A percentile compares a stretch with the other conserved stretches of the same genome.
Conservation (phyloP, 495 filamentous ascomycete genomes). For the Cryomyces minteri region DNA sequence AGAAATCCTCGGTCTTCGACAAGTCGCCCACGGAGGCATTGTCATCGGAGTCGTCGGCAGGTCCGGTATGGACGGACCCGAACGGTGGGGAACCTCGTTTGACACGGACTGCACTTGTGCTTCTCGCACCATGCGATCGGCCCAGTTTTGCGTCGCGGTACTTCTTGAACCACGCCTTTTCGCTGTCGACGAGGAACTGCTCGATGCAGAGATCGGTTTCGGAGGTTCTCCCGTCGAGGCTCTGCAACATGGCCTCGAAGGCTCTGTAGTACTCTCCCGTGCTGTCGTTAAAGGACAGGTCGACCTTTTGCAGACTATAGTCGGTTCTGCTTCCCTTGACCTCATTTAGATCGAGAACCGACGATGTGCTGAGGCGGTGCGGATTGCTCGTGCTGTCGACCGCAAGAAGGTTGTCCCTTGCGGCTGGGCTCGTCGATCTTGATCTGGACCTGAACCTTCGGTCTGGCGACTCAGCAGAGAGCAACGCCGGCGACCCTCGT, state of each 20-base stretch:
- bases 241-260: conserved; percentile 34
- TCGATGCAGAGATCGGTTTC: conserved; percentile 40
- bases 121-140: not conserved
- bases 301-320: conserved; percentile 41
- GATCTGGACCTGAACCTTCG: no score
- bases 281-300: conserved; percentile 47
- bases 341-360: no score
- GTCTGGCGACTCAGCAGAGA: no score
- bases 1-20: conserved; percentile 30
- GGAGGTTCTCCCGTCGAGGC: conserved; percentile 31
- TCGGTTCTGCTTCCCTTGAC: no score
- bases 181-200: conserved; percentile 36
- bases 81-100: not conserved
- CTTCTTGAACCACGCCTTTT: conserved; percentile 42
- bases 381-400: no score
- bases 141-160: conserved; percentile 32
- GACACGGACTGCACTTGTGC: not conserved
- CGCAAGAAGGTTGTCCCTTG: no score
- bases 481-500: no score
- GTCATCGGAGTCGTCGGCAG: not conserved
- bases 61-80: not conserved
- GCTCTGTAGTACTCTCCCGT: conserved; percentile 32
- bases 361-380: no score
- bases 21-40: not conserved
- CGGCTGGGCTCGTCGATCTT: no score